phyloP scores from a whole-genome alignment of 1,139 yeast genomes.

The Pichia sp. region DNA sequence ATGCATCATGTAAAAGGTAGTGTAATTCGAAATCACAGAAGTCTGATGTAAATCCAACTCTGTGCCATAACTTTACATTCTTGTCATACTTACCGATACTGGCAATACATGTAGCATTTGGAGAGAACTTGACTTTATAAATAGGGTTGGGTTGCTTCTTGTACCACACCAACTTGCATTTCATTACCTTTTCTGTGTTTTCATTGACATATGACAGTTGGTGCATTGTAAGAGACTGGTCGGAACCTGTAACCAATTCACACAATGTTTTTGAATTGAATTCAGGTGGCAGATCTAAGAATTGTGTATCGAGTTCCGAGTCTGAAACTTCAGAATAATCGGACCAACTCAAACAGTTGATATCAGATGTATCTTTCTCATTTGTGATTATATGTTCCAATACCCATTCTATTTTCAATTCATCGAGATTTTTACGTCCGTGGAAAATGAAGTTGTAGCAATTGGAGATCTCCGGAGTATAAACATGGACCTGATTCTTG shows the following conservation, averaged over 20 bases:
- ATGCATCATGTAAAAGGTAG: conserved; percentile 62
- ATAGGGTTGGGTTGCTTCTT: conserved; percentile 58
- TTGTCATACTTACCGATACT: conserved; percentile 61
- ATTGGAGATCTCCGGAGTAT: conserved; percentile 42
- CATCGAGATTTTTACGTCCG: conserved; percentile 30
- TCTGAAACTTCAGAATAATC: conserved; percentile 34
- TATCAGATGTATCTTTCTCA: conserved; percentile 35
- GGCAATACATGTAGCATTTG: conserved; percentile 65
- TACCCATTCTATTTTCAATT: conserved; percentile 44
- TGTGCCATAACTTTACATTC: conserved; percentile 74
- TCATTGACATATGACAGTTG: conserved; percentile 31
- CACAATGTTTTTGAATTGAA: conserved; percentile 34
- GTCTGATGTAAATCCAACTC: conserved; percentile 67
- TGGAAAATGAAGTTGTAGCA: conserved; percentile 33
- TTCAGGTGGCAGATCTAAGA: conserved; percentile 32
- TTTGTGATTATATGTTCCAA: conserved; percentile 35
- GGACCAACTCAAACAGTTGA: conserved; percentile 71
- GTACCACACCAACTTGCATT: conserved; percentile 49
- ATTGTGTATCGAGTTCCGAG: conserved; percentile 26
- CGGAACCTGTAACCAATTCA: conserved; percentile 57
- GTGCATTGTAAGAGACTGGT: conserved; percentile 50
- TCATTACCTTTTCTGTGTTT: conserved; percentile 25
- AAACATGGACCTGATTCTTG: conserved; percentile 36
- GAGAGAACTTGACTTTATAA: conserved; percentile 53
- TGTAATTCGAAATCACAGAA: conserved; percentile 69